Conservation (phyloP, 176 grass and related monocot genomes). For the Bolboschoenus planiculmis region DNA sequence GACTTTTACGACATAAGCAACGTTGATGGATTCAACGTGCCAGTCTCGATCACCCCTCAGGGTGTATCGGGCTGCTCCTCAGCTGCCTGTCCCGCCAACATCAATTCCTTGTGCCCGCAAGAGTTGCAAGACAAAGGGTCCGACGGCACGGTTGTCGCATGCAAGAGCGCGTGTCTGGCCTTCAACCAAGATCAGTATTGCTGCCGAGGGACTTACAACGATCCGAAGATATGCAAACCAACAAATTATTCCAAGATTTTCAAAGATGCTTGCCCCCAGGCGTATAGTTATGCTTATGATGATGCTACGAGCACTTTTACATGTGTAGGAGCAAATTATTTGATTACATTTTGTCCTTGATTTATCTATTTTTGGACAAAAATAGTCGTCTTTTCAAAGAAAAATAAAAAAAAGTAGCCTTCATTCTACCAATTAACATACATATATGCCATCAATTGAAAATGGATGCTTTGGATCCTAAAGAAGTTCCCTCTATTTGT, state of each 20-base stretch:
- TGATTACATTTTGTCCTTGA: background rate
- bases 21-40: slow-evolving; percentile 63
- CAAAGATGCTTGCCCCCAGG: slow-evolving; percentile 51
- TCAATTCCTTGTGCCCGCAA: slow-evolving; percentile 39
- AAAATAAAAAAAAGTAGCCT: background rate
- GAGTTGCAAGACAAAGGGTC: slow-evolving; percentile 21
- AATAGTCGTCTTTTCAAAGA: background rate
- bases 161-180: slow-evolving; percentile 65
- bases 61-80: background rate
- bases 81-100: slow-evolving; percentile 26
- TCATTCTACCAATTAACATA: background rate
- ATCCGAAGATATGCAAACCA: slow-evolving; percentile 27
- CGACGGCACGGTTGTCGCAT: slow-evolving; percentile 20
- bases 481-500: background rate
- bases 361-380: background rate
- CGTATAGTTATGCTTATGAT: slow-evolving; percentile 57
- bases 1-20: slow-evolving; percentile 63
- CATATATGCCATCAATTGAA: background rate
- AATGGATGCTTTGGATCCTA: background rate
- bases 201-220: slow-evolving; percentile 38
- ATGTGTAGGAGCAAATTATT: slow-evolving; percentile 21
- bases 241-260: slow-evolving; percentile 38
- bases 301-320: slow-evolving; percentile 49
- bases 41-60: slow-evolving; percentile 25
- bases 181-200: slow-evolving; percentile 42